Percentiles rank a stretch among this genome's conserved stretches.
These are phyloP conservation scores for Backusella parvicylindrica DNA, from an alignment of 192 early-diverging fungal species.

Conservation along the genomic window DNA sequence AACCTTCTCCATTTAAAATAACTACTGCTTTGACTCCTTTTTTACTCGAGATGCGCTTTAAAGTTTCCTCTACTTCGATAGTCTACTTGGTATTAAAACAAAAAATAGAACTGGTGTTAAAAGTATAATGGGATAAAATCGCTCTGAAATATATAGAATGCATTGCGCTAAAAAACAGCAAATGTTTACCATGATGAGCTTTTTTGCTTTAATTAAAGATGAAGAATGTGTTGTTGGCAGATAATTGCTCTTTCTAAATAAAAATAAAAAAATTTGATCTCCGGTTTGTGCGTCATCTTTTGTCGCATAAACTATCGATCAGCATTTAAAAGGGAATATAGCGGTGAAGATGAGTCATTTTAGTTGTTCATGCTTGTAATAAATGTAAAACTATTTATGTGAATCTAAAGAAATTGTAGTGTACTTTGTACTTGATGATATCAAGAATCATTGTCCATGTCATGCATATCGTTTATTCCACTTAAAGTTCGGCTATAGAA, in stretches of 20 bases:
- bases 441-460: no score
- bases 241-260: background rate
- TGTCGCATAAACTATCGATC: background rate
- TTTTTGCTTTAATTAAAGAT: background rate
- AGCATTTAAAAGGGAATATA: no score
- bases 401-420: no score
- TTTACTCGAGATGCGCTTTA: constrained; percentile 81
- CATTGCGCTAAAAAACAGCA: background rate
- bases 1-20: constrained; percentile 88
- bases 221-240: background rate
- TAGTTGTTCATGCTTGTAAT: no score
- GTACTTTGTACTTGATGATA: no score
- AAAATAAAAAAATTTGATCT: background rate
- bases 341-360: no score
- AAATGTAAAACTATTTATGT: no score
- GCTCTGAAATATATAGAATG: no score
- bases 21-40: constrained; percentile 93
- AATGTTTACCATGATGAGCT: constrained; percentile 1
- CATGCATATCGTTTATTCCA: no score
- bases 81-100: constrained; percentile 2
- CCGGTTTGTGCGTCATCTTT: background rate
- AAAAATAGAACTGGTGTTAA: background rate
- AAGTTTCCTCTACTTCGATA: constrained; percentile 78
- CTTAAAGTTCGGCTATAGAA: no score
- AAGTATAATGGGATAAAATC: background rate